phyloP scores from a whole-genome alignment of 1,284 basidiomycete genomes.

The Gastroboletus turbinatus region DNA sequence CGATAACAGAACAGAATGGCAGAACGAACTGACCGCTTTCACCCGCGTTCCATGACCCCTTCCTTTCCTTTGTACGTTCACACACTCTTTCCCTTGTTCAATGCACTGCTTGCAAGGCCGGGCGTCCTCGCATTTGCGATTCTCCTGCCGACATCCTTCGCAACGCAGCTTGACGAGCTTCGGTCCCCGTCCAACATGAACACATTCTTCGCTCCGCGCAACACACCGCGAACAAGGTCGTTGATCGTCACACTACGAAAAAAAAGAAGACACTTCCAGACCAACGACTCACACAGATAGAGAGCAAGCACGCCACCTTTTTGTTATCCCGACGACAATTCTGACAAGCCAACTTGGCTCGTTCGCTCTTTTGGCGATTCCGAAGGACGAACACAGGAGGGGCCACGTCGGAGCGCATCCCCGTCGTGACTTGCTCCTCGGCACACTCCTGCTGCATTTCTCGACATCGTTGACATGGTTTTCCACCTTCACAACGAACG shows the following conservation, averaged over 20 bases:
- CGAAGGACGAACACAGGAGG: constrained; percentile 26
- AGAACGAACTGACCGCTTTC: constrained; percentile 47
- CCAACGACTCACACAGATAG: neutral
- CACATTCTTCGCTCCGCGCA: constrained; percentile 50
- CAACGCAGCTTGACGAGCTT: constrained; percentile 58
- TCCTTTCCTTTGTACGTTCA: constrained; percentile 49
- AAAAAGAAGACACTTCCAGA: neutral
- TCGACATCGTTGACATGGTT: constrained; percentile 49
- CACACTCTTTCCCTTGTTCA: constrained; percentile 44
- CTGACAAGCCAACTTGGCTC: constrained; percentile 55
- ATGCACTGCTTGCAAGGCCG: constrained; percentile 55
- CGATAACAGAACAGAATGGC: neutral
- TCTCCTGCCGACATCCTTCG: constrained; percentile 51
- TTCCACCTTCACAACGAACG: constrained; percentile 53
- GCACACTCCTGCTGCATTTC: constrained; percentile 43
- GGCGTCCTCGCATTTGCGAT: constrained; percentile 55
- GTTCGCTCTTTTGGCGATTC: constrained; percentile 39
- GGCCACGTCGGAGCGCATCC: constrained; percentile 23
- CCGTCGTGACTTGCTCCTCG: constrained; percentile 26
- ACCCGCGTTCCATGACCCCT: constrained; percentile 57
- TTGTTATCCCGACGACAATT: constrained; percentile 60
- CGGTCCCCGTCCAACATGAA: constrained; percentile 53
- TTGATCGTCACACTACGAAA: constrained; percentile 44
- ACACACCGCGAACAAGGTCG: constrained; percentile 58
- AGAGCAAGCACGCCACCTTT: constrained; percentile 40